Base-by-base conservation (phyloP, 1,284 basidiomycete species). In the Porodaedalea pini region DNA sequence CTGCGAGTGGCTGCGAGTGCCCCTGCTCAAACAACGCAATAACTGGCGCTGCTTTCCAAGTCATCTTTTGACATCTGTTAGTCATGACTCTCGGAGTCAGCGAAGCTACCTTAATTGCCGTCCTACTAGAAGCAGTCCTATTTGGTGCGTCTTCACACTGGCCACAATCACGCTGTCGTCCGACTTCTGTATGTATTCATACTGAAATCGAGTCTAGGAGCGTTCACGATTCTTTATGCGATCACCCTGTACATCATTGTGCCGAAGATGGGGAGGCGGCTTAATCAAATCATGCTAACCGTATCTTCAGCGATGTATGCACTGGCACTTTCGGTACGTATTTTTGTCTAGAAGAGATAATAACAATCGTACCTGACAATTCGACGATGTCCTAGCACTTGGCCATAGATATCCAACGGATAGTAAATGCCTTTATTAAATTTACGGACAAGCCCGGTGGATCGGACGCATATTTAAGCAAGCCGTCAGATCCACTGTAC, bases 391-490 rank as follows among this genome's bases (percentile, higher is more conserved):
- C 15, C n/a, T n/a, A 47, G 63, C 66, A 67, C 37, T 57, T 67
- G 23, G 59, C 60, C 11, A 61, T 65, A 15, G 64, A 66, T 52
- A 62, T 65, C 31, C 45, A 55, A 4, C 66, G 66, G 40, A 50
- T 65, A 17, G 10, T 68, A 31, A 55, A 59, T 27, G 63, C 59
- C 17, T 64, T 64, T 51, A 61, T 64, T 36, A 57, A 36, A 36
- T 43, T 39, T 34, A 43, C 51, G 17, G 48, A 62, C 31, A 43
- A 27, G 4, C 44, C 51, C 4, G 61, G 61, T 15, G 62, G 62
- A 13, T 59, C 63, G 6, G 34, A 54, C 25, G 56, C 27, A 4
- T 64, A 58, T 51, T 64, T 62, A 40, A 56, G 52, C 25, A 47
- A 61, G 40, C 52, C 61, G 17, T 62, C 54, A 23, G 41, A 61